A percentile compares a stretch with the other conserved stretches of the same genome.
phyloP scores from a whole-genome alignment of 192 early-diverging fungal genomes.

The Umbelopsis sp. region DNA sequence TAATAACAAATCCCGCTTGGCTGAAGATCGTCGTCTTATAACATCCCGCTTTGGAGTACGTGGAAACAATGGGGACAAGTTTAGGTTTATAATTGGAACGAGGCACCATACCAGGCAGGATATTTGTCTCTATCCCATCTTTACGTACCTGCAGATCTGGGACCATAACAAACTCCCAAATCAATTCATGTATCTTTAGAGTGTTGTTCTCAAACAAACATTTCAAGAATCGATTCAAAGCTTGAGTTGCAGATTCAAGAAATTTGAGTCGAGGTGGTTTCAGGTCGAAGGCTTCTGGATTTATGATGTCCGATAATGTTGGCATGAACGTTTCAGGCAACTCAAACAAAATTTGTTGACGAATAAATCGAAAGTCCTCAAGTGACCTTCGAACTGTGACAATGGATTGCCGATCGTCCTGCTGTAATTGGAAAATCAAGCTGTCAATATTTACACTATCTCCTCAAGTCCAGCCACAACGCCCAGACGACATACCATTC shows the following conservation, averaged over 20 bases:
- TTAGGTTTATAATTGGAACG: neutral
- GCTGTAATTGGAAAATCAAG: slow-evolving; percentile 16
- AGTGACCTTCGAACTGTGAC: slow-evolving; percentile 43
- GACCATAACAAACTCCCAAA: slow-evolving; percentile 48
- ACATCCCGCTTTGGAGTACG: slow-evolving; percentile 28
- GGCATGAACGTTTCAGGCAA: slow-evolving; percentile 47
- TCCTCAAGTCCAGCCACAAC: neutral
- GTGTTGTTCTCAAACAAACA: slow-evolving; percentile 44
- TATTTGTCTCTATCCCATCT: neutral
- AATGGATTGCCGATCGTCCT: slow-evolving; percentile 27
- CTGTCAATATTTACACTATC: neutral
- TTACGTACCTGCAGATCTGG: slow-evolving; percentile 40
- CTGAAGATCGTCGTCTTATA: slow-evolving; percentile 36
- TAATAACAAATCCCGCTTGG: slow-evolving; percentile 41
- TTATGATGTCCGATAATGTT: slow-evolving; percentile 38
- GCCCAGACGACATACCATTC: slow-evolving; percentile 30
- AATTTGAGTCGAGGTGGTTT: slow-evolving; percentile 41
- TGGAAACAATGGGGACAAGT: neutral
- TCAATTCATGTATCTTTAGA: slow-evolving; percentile 43
- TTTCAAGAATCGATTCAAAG: slow-evolving; percentile 43
- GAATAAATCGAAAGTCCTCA: slow-evolving; percentile 48
- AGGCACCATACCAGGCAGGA: neutral
- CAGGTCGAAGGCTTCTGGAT: slow-evolving; percentile 39
- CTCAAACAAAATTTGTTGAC: slow-evolving; percentile 41
- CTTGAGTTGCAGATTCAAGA: slow-evolving; percentile 27